phyloP scores from a whole-genome alignment of 768 basidiomycete species.

The Rhizopogon vesiculosus region DNA sequence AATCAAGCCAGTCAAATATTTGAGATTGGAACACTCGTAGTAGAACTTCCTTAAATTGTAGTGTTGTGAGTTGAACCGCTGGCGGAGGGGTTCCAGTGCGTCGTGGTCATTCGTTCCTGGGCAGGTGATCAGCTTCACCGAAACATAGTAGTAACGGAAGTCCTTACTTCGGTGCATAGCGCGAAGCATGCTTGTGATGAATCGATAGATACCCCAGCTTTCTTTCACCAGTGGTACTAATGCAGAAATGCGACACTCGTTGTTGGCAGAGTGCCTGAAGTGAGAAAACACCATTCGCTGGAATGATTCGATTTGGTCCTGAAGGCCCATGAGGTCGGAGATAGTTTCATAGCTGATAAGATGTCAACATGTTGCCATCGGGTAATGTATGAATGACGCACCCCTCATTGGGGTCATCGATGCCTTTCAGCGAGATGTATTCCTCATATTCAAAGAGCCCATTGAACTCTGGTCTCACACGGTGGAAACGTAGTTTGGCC shows the following conservation, averaged over 20 bases:
- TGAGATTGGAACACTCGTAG: conserved; percentile 98
- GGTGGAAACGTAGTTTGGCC: conserved; percentile 94
- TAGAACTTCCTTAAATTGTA: conserved; percentile 94
- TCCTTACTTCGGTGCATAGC: conserved; percentile 90
- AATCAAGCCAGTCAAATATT: conserved; percentile 94
- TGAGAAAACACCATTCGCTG: conserved; percentile 97
- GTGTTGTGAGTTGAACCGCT: conserved; percentile 89
- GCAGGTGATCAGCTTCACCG: conserved; percentile 2
- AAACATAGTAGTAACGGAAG: not conserved
- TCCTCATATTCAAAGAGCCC: conserved; percentile 99
- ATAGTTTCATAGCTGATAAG: conserved; percentile 89
- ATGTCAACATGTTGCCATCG: conserved; percentile 7
- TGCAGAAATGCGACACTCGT: conserved; percentile 95
- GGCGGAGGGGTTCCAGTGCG: conserved; percentile 81
- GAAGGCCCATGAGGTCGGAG: conserved; percentile 92
- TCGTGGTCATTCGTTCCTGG: conserved; percentile 87
- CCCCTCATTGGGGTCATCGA: conserved; percentile 99
- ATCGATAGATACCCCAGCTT: conserved; percentile 98
- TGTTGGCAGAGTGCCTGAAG: conserved; percentile 87
- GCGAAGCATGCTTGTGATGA: conserved; percentile 97
- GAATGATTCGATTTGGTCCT: conserved; percentile 99
- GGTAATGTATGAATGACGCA: conserved; percentile 33
- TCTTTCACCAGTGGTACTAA: conserved; percentile 97
- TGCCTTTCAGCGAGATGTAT: conserved; percentile 94
- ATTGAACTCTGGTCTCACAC: conserved; percentile 94